phyloP scores from a whole-genome alignment of 2,329 filamentous ascomycete species.

The Claviceps sp. region DNA sequence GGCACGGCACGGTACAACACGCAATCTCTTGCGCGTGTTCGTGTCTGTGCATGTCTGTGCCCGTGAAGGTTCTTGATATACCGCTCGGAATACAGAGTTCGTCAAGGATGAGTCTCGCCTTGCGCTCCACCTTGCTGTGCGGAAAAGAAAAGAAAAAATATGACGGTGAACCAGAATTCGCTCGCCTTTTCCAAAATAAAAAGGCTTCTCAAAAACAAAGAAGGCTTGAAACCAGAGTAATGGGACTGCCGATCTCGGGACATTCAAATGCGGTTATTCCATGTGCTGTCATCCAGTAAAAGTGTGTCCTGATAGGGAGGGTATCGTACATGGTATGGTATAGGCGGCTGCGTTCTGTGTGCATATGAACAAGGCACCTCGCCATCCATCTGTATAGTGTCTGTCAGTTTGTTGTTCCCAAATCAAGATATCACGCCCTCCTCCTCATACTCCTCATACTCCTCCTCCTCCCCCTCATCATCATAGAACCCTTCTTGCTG shows the following conservation, averaged over 20 bases:
- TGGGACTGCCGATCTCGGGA: neutral
- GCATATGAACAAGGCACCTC: neutral
- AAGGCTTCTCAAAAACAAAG: neutral
- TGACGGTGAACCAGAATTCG: neutral
- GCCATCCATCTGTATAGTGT: slow-evolving; percentile 9
- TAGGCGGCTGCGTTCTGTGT: neutral
- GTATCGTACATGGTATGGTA: slow-evolving; percentile 9
- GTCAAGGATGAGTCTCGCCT: slow-evolving; percentile 62
- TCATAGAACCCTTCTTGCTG: too few relatives aligned
- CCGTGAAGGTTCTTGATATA: slow-evolving; percentile 31
- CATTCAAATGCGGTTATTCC: neutral
- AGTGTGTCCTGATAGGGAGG: neutral
- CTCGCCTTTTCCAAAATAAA: neutral
- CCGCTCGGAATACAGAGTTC: slow-evolving; percentile 64
- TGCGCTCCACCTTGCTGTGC: slow-evolving; percentile 65
- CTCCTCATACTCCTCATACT: slow-evolving; percentile 9
- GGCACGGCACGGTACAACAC: neutral
- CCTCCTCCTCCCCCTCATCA: slow-evolving; percentile 19
- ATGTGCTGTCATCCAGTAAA: too few relatives aligned
- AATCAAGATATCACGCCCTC: neutral
- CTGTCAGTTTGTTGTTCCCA: slow-evolving; percentile 9
- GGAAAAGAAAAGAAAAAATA: slow-evolving; percentile 33
- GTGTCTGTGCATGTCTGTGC: too few relatives aligned
- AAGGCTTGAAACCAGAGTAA: neutral
- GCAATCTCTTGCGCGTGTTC: neutral